Evolutionary conservation across 2,329 filamentous ascomycete species (phyloP).

Genomic region (Calonectria pseudoturangicola): DNA sequence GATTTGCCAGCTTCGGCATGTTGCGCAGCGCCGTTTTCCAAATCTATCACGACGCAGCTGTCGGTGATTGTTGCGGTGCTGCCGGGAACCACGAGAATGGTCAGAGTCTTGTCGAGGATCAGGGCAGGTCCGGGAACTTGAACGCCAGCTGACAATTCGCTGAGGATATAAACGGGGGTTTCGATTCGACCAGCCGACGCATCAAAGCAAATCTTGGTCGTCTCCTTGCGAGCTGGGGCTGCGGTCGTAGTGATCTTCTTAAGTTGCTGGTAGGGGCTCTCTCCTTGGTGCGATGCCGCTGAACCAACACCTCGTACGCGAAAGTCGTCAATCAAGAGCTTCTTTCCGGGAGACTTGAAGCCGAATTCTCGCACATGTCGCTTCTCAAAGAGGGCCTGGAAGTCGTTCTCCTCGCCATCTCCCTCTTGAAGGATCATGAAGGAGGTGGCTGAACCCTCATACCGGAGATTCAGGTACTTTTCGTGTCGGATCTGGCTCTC

Average conservation of each 20-base stretch:
- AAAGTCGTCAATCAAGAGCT: constrained; percentile 65
- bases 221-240: constrained; percentile 34
- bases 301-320: constrained; percentile 62
- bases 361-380: constrained; percentile 86
- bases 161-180: constrained; percentile 53
- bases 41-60: constrained; percentile 61
- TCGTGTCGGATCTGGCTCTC: constrained; percentile 63
- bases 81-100: constrained; percentile 78
- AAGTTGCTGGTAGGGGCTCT: constrained; percentile 51
- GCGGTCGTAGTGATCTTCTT: constrained; percentile 35
- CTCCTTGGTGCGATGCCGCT: constrained; percentile 37
- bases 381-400: constrained; percentile 80
- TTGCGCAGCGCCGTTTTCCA: constrained; percentile 32
- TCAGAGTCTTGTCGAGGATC: constrained; percentile 82
- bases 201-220: constrained; percentile 43
- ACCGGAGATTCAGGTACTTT: constrained; percentile 65
- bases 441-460: constrained; percentile 64
- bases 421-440: constrained; percentile 59
- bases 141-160: constrained; percentile 43
- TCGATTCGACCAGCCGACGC: constrained; percentile 47
- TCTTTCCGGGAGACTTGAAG: constrained; percentile 68
- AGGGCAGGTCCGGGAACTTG: constrained; percentile 63
- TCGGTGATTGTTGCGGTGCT: constrained; percentile 59
- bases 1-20: constrained; percentile 22
- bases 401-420: constrained; percentile 66